Evolutionary conservation across 2,329 filamentous ascomycete species (phyloP), one percentile per base, ranked within the genome.

Genomic region (Emmonsia crescens): DNA sequence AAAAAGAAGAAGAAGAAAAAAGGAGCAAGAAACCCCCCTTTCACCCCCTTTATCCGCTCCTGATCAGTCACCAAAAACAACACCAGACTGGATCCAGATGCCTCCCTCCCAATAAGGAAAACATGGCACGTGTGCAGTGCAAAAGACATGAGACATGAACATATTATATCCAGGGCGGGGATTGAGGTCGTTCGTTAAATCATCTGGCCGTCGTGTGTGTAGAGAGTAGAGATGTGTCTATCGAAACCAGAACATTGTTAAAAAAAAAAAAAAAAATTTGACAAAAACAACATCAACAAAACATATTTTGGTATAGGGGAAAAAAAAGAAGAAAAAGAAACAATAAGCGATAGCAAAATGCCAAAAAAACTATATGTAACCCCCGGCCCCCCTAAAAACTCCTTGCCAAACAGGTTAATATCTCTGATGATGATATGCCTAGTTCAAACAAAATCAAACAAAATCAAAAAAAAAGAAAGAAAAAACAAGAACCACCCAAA

Each of bases 121-220:
- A n/a, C n/a, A n/a, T n/a, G n/a, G n/a, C n/a, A n/a, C n/a, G n/a
- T n/a, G n/a, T n/a, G n/a, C n/a, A n/a, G n/a, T n/a, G n/a, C n/a
- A n/a, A n/a, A n/a, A n/a, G n/a, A n/a, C n/a, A n/a, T n/a, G n/a
- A n/a, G n/a, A n/a, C n/a, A n/a, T n/a, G n/a, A n/a, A n/a, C n/a
- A n/a, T n/a, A n/a, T n/a, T n/a, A n/a, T n/a, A n/a, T n/a, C n/a
- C n/a, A n/a, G n/a, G n/a, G n/a, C n/a, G n/a, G n/a, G n/a, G n/a
- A n/a, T n/a, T n/a, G n/a, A n/a, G n/a, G n/a, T 29, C 24, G 19
- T 67, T 81, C 66, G 33, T 36, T 31, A 55, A 21, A 33, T 16
- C 60, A 58, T 52, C 52, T 61, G 29, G 31, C 21, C 42, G 52
- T 60, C 60, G 40, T 61, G 64, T 59, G 40, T 61, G 64, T 59